These are phyloP conservation scores for Malus hybrid DNA, from an alignment of 331 rosid species.

Conservation along the genomic window DNA sequence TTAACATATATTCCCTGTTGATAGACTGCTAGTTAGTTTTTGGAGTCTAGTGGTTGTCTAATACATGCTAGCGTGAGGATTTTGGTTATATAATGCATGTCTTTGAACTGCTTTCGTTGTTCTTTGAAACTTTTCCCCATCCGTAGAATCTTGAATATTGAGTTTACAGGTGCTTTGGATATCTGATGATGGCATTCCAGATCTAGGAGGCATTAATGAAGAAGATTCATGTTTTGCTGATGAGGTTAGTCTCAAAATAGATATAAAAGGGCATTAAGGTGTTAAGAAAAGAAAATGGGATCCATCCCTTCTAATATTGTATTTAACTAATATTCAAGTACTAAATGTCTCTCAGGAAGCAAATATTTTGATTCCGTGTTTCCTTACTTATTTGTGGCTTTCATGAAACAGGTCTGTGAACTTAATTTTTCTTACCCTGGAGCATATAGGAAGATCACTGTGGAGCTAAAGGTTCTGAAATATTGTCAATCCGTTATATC, in stretches of 20 bases:
- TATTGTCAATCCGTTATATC: slow-evolving; percentile 3
- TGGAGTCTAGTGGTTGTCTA: neutral
- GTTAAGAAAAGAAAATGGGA: neutral
- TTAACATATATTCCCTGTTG: neutral
- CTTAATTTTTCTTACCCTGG: slow-evolving; percentile 64
- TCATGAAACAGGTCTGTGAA: slow-evolving; percentile 63
- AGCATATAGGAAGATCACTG: slow-evolving; percentile 86
- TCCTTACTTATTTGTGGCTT: slow-evolving; percentile 21
- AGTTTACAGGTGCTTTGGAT: slow-evolving; percentile 74
- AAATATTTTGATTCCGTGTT: neutral
- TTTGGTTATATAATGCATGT: neutral
- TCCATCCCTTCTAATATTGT: neutral
- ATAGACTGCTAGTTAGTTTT: neutral
- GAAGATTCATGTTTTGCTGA: slow-evolving; percentile 81
- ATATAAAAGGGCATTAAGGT: neutral
- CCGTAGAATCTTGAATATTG: slow-evolving; percentile 6
- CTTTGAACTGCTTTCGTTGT: neutral
- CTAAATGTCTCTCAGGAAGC: neutral
- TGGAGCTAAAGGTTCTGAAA: slow-evolving; percentile 76
- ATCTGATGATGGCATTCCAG: slow-evolving; percentile 91
- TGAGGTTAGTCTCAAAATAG: slow-evolving; percentile 47
- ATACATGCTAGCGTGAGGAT: neutral
- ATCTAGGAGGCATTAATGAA: slow-evolving; percentile 71
- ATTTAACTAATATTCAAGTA: neutral
- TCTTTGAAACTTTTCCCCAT: neutral